phyloP scores from a whole-genome alignment of 208 protist genomes.

The Crithidia bombi region DNA sequence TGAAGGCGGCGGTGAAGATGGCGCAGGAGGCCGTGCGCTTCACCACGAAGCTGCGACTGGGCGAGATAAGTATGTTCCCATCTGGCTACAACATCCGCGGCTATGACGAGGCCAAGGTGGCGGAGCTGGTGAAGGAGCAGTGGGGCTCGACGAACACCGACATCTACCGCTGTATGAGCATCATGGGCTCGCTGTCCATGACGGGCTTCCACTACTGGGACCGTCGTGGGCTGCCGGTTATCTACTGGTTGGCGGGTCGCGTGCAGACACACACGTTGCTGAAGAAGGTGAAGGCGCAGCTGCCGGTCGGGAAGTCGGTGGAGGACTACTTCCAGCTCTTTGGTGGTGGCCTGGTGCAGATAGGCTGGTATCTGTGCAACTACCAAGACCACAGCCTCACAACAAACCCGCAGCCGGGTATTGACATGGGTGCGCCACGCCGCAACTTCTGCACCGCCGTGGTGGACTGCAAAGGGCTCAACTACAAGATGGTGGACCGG shows the following conservation, averaged over 20 bases:
- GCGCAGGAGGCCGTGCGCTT: constrained; percentile 36
- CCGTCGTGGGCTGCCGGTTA: constrained; percentile 51
- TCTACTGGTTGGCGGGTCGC: constrained; percentile 46
- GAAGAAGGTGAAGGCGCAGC: constrained; percentile 40
- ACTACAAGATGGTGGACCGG: constrained; percentile 67
- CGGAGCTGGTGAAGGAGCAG: constrained; percentile 6
- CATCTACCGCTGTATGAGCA: constrained; percentile 43
- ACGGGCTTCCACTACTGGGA: constrained; percentile 65
- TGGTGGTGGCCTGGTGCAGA: constrained; percentile 37
- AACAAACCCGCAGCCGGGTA: constrained; percentile 33
- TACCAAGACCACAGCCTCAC: constrained; percentile 49
- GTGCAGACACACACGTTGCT: constrained; percentile 42
- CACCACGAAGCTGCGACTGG: constrained; percentile 38
- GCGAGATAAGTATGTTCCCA: constrained; percentile 44
- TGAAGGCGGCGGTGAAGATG: constrained; percentile 71
- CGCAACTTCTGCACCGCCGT: constrained; percentile 56
- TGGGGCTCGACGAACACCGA: constrained; percentile 10
- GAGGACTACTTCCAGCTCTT: constrained; percentile 43
- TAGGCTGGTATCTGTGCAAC: constrained; percentile 42
- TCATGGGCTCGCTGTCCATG: constrained; percentile 35
- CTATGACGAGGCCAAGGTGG: constrained; percentile 47
- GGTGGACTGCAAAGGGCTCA: constrained; percentile 56
- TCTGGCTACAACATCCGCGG: constrained; percentile 58
- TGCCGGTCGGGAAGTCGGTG: constrained; percentile 40
- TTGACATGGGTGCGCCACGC: constrained; percentile 36